phyloP scores from a whole-genome alignment of 2,329 filamentous ascomycete genomes.

The Botryotinia calthae region DNA sequence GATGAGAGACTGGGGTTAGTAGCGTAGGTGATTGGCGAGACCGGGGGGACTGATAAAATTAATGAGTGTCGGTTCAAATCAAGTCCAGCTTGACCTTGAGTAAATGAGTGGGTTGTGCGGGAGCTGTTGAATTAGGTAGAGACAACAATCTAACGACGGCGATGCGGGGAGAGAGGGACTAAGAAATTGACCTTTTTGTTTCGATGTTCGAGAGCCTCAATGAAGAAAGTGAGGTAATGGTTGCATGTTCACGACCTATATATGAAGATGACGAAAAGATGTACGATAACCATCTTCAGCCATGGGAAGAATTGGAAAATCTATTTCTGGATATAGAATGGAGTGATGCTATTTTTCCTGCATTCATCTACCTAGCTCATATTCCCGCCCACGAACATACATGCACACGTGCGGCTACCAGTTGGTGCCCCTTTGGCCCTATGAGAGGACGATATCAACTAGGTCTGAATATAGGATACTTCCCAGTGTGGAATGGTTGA shows the following conservation, averaged over 20 bases:
- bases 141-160: conserved; percentile 9
- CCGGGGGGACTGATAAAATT: conserved; percentile 39
- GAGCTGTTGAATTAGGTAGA: conserved; percentile 11
- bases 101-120: conserved; percentile 11
- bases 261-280: conserved; percentile 15
- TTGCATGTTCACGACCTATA: conserved; percentile 21
- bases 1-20: conserved; percentile 20
- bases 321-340: conserved; percentile 29
- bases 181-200: conserved; percentile 12
- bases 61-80: conserved; percentile 41
- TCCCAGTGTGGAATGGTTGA: neutral
- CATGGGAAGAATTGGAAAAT: conserved; percentile 14
- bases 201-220: conserved; percentile 18
- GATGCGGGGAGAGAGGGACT: conserved; percentile 12
- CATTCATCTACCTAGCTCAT: conserved; percentile 39
- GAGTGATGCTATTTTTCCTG: conserved; percentile 38
- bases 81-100: conserved; percentile 39
- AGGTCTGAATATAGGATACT: conserved; percentile 20
- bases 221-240: conserved; percentile 16
- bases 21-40: conserved; percentile 36
- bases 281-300: conserved; percentile 19
- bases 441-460: conserved; percentile 17
- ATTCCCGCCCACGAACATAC: conserved; percentile 27
- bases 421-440: conserved; percentile 26
- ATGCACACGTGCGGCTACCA: conserved; percentile 37